phyloP scores from a whole-genome alignment of 164 flowering plant genomes.

The Liriodendron chinense region DNA sequence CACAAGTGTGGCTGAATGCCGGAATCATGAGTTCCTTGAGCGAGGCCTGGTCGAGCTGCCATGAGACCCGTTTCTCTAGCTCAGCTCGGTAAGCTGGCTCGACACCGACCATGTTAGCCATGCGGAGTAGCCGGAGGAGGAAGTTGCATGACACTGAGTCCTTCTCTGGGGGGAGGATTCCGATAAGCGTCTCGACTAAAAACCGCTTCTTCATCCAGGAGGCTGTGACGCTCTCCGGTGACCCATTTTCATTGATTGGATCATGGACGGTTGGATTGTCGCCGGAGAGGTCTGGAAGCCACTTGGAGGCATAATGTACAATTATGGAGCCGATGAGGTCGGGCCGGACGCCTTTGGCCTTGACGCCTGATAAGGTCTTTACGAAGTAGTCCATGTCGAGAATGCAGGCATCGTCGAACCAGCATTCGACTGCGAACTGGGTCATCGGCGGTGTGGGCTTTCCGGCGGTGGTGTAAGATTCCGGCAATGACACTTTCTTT shows the following conservation, averaged over 20 bases:
- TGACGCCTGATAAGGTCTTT: constrained; percentile 57
- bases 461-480: constrained; percentile 14
- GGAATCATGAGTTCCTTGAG: constrained; percentile 86
- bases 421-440: constrained; percentile 32
- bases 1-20: constrained; percentile 63
- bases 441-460: constrained; percentile 14
- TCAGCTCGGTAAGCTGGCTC: constrained; percentile 47
- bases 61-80: constrained; percentile 63
- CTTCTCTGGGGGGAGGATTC: constrained; percentile 73
- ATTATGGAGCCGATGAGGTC: constrained; percentile 84
- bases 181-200: constrained; percentile 70
- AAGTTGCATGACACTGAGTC: constrained; percentile 76
- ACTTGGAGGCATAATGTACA: constrained; percentile 80
- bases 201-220: constrained; percentile 73
- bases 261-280: constrained; percentile 18
- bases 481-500: constrained; percentile 32
- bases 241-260: constrained; percentile 4
- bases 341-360: constrained; percentile 70
- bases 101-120: constrained; percentile 64
- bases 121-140: constrained; percentile 68
- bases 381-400: constrained; percentile 83
- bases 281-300: constrained; percentile 71
- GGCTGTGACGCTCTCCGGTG: constrained; percentile 48
- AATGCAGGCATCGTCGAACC: constrained; percentile 70
- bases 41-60: constrained; percentile 79